phyloP scores from a whole-genome alignment of 176 grass and related monocot species.

The Aegilops umbellulata region DNA sequence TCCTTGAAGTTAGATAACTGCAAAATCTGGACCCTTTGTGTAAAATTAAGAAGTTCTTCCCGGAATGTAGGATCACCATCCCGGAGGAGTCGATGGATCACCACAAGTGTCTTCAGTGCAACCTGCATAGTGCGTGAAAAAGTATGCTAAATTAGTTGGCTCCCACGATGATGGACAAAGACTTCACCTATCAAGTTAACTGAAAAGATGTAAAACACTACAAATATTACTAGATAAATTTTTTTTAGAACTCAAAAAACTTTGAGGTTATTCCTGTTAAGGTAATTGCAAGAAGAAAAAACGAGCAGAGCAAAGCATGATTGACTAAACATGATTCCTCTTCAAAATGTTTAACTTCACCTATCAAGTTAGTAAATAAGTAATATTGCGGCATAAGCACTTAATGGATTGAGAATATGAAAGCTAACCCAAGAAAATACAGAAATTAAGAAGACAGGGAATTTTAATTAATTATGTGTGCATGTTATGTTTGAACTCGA shows the following conservation, averaged over 20 bases:
- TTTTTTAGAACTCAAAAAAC: background rate
- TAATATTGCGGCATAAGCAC: background rate
- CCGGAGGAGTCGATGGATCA: constrained; percentile 90
- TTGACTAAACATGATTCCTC: background rate
- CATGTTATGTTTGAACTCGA: background rate
- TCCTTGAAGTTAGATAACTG: constrained; percentile 98
- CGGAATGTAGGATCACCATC: constrained; percentile 90
- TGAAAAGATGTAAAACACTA: background rate
- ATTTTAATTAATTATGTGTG: background rate
- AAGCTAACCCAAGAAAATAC: background rate
- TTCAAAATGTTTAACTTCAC: background rate
- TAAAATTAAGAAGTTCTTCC: constrained; percentile 86
- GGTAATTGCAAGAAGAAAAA: background rate
- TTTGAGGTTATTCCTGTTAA: background rate
- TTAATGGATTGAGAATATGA: background rate
- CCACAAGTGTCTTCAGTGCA: constrained; percentile 85
- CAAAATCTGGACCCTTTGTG: constrained; percentile 75
- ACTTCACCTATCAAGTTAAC: background rate
- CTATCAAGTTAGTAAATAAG: background rate
- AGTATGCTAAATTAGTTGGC: constrained; percentile 14
- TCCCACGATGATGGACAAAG: background rate
- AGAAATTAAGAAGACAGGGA: background rate
- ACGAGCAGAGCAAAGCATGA: background rate
- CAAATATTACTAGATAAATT: background rate
- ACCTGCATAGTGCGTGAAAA: constrained; percentile 58